phyloP scores from a whole-genome alignment of 2,329 filamentous ascomycete species.

The Zasmidium cellare region DNA sequence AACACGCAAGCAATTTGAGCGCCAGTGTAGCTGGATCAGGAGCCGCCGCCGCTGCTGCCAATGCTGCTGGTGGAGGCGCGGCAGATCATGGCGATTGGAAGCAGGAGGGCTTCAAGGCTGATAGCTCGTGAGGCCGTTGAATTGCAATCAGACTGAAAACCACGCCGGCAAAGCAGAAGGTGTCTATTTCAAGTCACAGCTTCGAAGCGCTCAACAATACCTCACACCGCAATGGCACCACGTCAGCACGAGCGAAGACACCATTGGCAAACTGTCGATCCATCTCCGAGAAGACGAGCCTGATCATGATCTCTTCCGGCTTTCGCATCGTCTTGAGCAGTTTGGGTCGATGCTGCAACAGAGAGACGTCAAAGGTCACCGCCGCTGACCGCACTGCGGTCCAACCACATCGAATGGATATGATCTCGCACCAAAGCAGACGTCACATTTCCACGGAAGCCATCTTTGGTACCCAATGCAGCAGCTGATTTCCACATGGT shows the following conservation, averaged over 20 bases:
- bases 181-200: no score
- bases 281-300: no score
- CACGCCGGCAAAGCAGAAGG: no score
- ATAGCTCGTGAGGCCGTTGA: neutral
- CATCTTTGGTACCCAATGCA: conserved; percentile 6
- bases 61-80: conserved; percentile 26
- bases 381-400: neutral
- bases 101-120: conserved; percentile 10
- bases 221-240: no score
- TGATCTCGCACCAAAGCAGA: conserved; percentile 2
- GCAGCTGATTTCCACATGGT: neutral
- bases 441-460: neutral
- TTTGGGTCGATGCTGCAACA: neutral
- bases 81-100: conserved; percentile 10
- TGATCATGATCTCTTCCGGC: no score
- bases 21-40: conserved; percentile 34
- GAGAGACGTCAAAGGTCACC: neutral
- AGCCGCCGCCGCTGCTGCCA: conserved; percentile 31
- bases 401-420: conserved; percentile 1
- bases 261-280: no score
- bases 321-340: neutral
- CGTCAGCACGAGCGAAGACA: no score
- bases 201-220: no score
- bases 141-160: no score
- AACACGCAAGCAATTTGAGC: conserved; percentile 60